These are phyloP conservation scores for Fonsecaea erecta DNA, from an alignment of 2,329 filamentous ascomycete genomes.

Conservation along the genomic window DNA sequence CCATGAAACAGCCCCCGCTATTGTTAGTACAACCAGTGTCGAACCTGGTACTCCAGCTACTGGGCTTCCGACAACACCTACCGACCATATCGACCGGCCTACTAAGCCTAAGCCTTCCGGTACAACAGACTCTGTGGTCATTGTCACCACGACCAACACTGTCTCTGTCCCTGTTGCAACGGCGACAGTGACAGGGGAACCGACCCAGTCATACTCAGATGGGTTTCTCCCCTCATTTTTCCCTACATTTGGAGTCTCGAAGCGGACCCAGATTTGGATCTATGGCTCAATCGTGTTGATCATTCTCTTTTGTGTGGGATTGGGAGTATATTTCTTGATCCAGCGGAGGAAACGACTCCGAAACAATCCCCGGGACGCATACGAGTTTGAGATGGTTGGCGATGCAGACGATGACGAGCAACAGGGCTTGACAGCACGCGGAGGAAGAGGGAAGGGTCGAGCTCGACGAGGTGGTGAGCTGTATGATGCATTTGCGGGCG, in stretches of 20 bases:
- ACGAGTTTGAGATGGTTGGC: slow-evolving; percentile 92
- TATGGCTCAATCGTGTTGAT: slow-evolving; percentile 87
- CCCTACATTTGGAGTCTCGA: slow-evolving; percentile 86
- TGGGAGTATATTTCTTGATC: slow-evolving; percentile 81
- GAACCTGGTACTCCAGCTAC: slow-evolving; percentile 28
- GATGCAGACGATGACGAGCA: slow-evolving; percentile 71
- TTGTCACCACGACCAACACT: slow-evolving; percentile 37
- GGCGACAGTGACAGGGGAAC: slow-evolving; percentile 40
- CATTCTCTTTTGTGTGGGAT: slow-evolving; percentile 75
- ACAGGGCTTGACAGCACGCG: slow-evolving; percentile 45
- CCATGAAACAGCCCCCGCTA: slow-evolving; percentile 64
- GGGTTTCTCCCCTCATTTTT: slow-evolving; percentile 81
- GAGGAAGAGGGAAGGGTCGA: slow-evolving; percentile 56
- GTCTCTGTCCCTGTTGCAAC: slow-evolving; percentile 41
- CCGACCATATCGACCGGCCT: slow-evolving; percentile 69
- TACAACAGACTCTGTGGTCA: slow-evolving; percentile 37
- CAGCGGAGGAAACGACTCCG: slow-evolving; percentile 76
- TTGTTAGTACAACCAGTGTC: slow-evolving; percentile 68
- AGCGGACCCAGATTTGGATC: slow-evolving; percentile 90
- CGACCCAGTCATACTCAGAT: slow-evolving; percentile 46
- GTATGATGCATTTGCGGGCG: slow-evolving; percentile 96
- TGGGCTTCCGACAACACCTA: slow-evolving; percentile 56
- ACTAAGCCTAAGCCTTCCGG: slow-evolving; percentile 62
- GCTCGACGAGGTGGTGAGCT: slow-evolving; percentile 77
- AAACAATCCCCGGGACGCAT: slow-evolving; percentile 77